Conservation (phyloP, 2,329 filamentous ascomycete genomes). For the Lecanicillium sp. region DNA sequence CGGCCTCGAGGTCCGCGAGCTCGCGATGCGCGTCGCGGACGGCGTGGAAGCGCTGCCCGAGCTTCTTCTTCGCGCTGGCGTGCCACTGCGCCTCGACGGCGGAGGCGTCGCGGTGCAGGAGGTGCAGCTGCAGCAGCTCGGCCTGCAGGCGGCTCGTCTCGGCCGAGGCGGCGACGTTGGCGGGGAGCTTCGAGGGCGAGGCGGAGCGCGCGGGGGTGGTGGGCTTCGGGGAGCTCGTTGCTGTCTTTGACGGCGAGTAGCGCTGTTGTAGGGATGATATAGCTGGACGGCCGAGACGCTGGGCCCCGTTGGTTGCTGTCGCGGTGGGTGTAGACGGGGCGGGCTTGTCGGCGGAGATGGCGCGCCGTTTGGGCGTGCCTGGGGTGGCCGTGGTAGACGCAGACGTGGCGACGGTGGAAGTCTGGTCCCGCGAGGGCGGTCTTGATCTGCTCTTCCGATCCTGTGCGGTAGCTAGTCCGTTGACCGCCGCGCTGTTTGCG, state of each 20-base stretch:
- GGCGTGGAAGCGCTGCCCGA: conserved; percentile 40
- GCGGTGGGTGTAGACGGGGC: conserved; percentile 15
- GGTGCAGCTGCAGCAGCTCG: conserved; percentile 58
- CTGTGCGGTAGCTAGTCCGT: conserved; percentile 18
- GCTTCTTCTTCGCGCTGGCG: conserved; percentile 44
- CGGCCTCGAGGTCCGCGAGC: conserved; percentile 33
- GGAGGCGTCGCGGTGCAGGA: conserved; percentile 52
- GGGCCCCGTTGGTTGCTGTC: conserved; percentile 17
- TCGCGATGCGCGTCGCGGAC: conserved; percentile 30
- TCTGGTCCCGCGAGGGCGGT: conserved; percentile 24
- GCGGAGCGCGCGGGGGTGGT: conserved; percentile 44
- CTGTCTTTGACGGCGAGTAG: conserved; percentile 57
- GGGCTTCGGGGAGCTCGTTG: conserved; percentile 49
- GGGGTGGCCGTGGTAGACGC: conserved; percentile 15
- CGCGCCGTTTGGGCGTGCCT: conserved; percentile 15
- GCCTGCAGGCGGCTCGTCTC: conserved; percentile 56
- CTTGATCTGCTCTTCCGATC: conserved; percentile 23
- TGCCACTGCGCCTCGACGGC: conserved; percentile 45
- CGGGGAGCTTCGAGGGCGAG: conserved; percentile 54
- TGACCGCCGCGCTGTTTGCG: conserved; percentile 26
- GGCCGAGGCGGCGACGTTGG: conserved; percentile 53
- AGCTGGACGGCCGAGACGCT: conserved; percentile 42
- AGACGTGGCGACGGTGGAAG: conserved; percentile 17
- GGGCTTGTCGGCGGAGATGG: conserved; percentile 20
- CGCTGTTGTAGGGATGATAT: conserved; percentile 58